phyloP scores from a whole-genome alignment of 2,329 filamentous ascomycete genomes.

The Aspergillus tanneri region DNA sequence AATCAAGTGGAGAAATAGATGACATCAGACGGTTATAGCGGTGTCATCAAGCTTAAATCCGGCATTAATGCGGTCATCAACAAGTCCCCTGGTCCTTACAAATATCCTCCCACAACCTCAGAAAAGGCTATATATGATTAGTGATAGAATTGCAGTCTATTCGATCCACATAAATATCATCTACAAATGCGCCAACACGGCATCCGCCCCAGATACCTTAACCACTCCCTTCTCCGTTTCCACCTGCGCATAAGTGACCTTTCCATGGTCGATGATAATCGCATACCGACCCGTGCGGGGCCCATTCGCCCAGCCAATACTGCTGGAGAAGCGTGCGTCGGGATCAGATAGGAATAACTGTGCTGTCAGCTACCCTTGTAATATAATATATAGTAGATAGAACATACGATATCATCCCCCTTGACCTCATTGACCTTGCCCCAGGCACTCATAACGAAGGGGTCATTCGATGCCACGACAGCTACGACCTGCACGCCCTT shows the following conservation, averaged over 20 bases:
- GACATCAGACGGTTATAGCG: no score
- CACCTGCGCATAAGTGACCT: conserved; percentile 73
- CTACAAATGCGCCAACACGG: conserved; percentile 35
- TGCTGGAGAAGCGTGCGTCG: conserved; percentile 69
- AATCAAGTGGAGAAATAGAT: not conserved
- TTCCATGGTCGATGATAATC: conserved; percentile 77
- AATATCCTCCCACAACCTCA: no score
- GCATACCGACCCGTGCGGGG: conserved; percentile 76
- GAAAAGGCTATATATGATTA: no score
- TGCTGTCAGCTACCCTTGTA: not conserved
- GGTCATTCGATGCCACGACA: conserved; percentile 77
- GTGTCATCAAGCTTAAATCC: no score
- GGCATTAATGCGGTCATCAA: no score
- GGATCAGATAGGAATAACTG: conserved; percentile 73
- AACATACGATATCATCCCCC: conserved; percentile 62
- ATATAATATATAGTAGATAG: not conserved
- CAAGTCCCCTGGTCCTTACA: no score
- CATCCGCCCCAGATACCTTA: conserved; percentile 35
- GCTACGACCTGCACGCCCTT: conserved; percentile 80
- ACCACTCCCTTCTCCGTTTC: conserved; percentile 53
- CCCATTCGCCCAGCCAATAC: conserved; percentile 67
- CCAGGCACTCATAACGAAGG: conserved; percentile 83
- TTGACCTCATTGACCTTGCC: conserved; percentile 78
- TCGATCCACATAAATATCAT: no score
- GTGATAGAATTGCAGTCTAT: no score